phyloP scores from a whole-genome alignment of 2,329 filamentous ascomycete genomes.

The Penicillium sp. region DNA sequence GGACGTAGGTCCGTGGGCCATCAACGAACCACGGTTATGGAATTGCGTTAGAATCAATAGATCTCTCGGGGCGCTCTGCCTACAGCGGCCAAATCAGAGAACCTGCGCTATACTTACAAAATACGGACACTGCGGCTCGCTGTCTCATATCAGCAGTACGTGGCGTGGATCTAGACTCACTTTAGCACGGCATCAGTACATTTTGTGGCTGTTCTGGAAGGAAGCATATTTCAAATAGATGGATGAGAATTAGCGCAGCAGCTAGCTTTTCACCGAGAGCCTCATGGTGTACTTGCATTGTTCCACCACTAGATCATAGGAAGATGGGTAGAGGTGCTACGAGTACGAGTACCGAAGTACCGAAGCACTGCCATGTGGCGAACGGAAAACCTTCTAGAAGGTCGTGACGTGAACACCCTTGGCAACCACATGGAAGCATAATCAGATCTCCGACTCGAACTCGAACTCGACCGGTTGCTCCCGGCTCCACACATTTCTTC shows the following conservation, averaged over 20 bases:
- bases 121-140: neutral
- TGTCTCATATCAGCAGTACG: neutral
- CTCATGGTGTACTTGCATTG: neutral
- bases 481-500: neutral
- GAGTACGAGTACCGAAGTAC: neutral
- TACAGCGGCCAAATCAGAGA: neutral
- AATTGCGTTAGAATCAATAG: neutral
- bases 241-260: neutral
- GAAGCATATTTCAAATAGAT: neutral
- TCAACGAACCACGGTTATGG: neutral
- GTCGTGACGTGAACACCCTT: no score
- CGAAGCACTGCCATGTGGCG: neutral
- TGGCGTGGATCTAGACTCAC: neutral
- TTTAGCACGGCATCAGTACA: neutral
- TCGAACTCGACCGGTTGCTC: neutral
- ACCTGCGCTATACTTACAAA: neutral
- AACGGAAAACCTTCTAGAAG: no score
- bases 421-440: neutral
- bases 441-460: neutral
- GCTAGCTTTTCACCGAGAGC: neutral
- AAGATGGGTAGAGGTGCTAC: neutral
- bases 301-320: neutral
- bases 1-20: slow-evolving; percentile 5
- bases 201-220: neutral
- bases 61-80: neutral